Percentiles rank a stretch among this genome's conserved stretches.
Evolutionary conservation across 192 early-diverging fungal species (phyloP).

Genomic region (Mycoemilia scoparia): DNA sequence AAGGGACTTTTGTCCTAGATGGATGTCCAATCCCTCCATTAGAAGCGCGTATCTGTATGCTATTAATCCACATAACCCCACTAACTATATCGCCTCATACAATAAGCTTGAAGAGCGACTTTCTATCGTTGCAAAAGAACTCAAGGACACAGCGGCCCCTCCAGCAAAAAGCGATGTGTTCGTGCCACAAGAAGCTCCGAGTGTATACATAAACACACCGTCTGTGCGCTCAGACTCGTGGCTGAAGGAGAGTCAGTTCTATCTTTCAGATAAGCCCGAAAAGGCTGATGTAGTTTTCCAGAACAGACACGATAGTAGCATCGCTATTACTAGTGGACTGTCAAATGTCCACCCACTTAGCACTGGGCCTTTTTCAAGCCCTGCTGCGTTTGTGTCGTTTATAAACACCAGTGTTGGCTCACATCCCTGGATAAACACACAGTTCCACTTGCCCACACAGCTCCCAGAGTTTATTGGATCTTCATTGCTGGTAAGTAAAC

Average conservation of each 20-base stretch:
- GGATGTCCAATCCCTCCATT: constrained; percentile 27
- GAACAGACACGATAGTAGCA: no score
- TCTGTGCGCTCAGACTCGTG: constrained; percentile 1
- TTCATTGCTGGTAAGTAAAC: constrained; percentile 14
- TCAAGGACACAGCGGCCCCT: constrained; percentile 3
- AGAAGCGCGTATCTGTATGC: constrained; percentile 36
- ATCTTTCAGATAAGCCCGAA: constrained; percentile 1
- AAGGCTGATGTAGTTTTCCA: constrained; percentile 21
- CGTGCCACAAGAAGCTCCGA: constrained; percentile 2
- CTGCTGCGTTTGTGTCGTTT: constrained; percentile 11
- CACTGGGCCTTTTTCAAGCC: constrained; percentile 9
- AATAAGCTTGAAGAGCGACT: constrained; percentile 4
- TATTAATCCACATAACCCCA: constrained; percentile 14
- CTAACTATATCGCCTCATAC: constrained; percentile 17
- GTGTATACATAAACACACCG: constrained; percentile 10
- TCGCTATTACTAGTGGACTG: constrained; percentile 1
- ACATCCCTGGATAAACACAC: constrained; percentile 15
- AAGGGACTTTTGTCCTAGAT: constrained; percentile 39
- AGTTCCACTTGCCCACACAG: constrained; percentile 19
- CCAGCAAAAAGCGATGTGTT: constrained; percentile 1
- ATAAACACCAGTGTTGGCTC: constrained; percentile 15
- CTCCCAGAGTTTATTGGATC: constrained; percentile 22
- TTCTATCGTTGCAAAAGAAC: constrained; percentile 11
- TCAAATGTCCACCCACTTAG: constrained; percentile 15
- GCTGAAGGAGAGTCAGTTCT: constrained; percentile 6